phyloP scores from a whole-genome alignment of 208 protist genomes.

The Phytomonas sp. region DNA sequence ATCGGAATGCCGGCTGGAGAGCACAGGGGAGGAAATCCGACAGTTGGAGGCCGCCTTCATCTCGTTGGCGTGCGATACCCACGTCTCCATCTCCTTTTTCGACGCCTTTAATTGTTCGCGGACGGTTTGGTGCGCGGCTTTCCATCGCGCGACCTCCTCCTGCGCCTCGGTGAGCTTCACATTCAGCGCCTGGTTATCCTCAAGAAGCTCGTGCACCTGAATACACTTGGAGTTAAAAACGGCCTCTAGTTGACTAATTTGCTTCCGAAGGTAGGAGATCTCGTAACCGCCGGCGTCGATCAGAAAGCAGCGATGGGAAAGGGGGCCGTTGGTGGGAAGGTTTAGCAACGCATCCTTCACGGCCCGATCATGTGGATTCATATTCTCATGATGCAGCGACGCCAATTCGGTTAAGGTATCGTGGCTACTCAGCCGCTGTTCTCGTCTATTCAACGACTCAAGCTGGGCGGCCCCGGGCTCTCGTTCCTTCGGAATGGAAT shows the following conservation, averaged over 20 bases:
- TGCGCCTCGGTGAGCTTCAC: slow-evolving; percentile 39
- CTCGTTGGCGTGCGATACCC: slow-evolving; percentile 11
- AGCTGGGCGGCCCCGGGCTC: too few species aligned
- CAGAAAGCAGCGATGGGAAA: slow-evolving; percentile 19
- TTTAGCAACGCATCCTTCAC: too few species aligned
- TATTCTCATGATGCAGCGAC: too few species aligned
- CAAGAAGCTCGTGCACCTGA: slow-evolving; percentile 61
- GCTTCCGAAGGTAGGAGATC: slow-evolving; percentile 61
- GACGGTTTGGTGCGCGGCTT: slow-evolving; percentile 12
- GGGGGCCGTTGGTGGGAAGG: too few species aligned
- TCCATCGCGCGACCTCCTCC: slow-evolving; percentile 67
- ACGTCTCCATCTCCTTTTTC: slow-evolving; percentile 23
- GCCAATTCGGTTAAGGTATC: too few species aligned
- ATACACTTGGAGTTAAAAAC: slow-evolving; percentile 82
- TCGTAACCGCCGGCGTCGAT: slow-evolving; percentile 73
- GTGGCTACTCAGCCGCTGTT: too few species aligned
- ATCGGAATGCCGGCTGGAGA: too few species aligned
- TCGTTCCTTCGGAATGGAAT: too few species aligned
- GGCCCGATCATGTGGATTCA: too few species aligned
- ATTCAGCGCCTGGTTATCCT: slow-evolving; percentile 44
- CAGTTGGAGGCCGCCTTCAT: too few species aligned
- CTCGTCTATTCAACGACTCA: too few species aligned
- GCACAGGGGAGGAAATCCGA: too few species aligned
- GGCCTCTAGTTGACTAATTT: slow-evolving; percentile 79
- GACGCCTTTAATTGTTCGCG: slow-evolving; percentile 7